Conservation (phyloP, 257 asterid genomes). For the Solanum bulbocastanum region DNA sequence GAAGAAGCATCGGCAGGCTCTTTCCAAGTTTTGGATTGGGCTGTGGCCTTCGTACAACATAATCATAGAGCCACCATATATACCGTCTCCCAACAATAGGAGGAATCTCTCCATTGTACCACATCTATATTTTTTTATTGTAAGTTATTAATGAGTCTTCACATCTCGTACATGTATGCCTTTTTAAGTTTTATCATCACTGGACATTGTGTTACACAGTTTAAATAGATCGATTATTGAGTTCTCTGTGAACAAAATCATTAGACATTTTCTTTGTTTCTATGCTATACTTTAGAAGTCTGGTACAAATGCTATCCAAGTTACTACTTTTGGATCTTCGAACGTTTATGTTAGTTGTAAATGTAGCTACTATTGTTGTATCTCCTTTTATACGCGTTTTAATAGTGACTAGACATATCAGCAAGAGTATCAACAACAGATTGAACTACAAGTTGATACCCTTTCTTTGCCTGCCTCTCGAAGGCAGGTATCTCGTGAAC, state of each 20-base stretch:
- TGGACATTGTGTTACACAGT: neutral
- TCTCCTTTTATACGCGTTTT: neutral
- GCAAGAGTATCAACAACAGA: neutral
- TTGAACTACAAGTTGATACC: neutral
- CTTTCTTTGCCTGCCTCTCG: neutral
- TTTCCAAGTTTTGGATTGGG: conserved; percentile 10
- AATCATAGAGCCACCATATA: conserved; percentile 1
- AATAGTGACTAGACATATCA: neutral
- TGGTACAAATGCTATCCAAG: neutral
- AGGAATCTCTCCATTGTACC: conserved; percentile 6
- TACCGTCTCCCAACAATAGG: conserved; percentile 1
- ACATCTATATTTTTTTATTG: neutral
- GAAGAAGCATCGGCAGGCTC: conserved; percentile 9
- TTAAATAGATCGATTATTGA: neutral
- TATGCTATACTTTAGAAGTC: neutral
- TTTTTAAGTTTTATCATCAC: neutral
- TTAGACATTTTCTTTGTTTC: neutral
- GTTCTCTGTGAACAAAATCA: neutral
- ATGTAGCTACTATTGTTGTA: neutral
- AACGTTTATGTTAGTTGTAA: neutral
- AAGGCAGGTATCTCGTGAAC: neutral
- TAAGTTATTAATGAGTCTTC: neutral
- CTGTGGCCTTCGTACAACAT: neutral
- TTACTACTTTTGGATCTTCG: neutral
- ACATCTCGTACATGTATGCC: neutral